phyloP scores from a whole-genome alignment of 2,329 filamentous ascomycete species.

The Ascochyta viciae-villosae region DNA sequence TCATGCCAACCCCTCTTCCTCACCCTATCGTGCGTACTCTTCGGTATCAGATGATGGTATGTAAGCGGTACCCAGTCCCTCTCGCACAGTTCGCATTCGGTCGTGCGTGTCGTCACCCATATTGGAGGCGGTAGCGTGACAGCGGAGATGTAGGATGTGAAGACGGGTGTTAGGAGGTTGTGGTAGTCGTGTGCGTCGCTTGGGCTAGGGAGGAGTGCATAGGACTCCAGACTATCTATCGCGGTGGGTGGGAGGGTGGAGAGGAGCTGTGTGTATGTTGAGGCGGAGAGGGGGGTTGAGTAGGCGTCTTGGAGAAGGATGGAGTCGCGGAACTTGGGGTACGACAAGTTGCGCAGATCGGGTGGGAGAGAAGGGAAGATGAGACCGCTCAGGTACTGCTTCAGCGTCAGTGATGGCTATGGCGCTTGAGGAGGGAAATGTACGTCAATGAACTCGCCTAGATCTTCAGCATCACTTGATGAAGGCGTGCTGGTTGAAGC shows the following conservation, averaged over 20 bases:
- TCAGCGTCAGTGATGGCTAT: constrained; percentile 1
- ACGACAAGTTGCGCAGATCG: constrained; percentile 67
- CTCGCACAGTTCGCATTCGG: constrained; percentile 75
- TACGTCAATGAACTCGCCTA: constrained; percentile 80
- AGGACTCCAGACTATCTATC: constrained; percentile 71
- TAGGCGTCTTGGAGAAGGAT: constrained; percentile 62
- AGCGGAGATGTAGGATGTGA: constrained; percentile 68
- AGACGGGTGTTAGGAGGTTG: constrained; percentile 67
- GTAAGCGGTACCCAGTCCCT: constrained; percentile 77
- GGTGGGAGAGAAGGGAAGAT: constrained; percentile 71
- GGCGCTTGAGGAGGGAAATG: constrained; percentile 28
- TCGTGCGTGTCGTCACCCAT: constrained; percentile 63
- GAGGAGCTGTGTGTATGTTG: constrained; percentile 58
- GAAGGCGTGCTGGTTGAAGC: not conserved
- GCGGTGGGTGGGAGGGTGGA: constrained; percentile 65
- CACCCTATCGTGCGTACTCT: constrained; percentile 76
- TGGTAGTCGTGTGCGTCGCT: constrained; percentile 49
- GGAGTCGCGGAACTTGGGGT: constrained; percentile 62
- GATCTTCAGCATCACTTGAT: constrained; percentile 65
- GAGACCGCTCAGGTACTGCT: constrained; percentile 71
- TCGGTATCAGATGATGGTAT: constrained; percentile 88
- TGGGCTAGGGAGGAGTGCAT: constrained; percentile 64
- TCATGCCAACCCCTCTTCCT: constrained; percentile 81
- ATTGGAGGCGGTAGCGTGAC: constrained; percentile 69
- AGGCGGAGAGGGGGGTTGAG: constrained; percentile 61